Percentiles rank a stretch among this genome's conserved stretches.
phyloP scores from a whole-genome alignment of 2,329 filamentous ascomycete genomes.

The Venturia aucupariae region DNA sequence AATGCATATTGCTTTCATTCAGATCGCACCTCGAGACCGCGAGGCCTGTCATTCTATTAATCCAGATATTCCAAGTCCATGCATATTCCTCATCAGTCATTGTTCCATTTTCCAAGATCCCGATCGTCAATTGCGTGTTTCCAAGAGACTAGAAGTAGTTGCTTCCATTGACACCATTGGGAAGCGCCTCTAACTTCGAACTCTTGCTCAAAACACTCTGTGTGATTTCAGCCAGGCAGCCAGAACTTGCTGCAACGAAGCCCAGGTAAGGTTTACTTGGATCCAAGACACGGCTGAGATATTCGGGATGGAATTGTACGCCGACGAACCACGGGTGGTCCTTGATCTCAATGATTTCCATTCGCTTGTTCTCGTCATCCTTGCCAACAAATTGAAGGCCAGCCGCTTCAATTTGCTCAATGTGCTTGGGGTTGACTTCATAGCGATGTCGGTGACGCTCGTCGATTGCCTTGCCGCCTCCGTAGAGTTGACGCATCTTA shows the following conservation, averaged over 20 bases:
- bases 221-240: constrained; percentile 48
- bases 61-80: background rate
- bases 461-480: constrained; percentile 36
- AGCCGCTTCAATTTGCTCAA: constrained; percentile 56
- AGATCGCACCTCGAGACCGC: background rate
- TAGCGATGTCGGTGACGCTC: constrained; percentile 86
- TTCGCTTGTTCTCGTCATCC: constrained; percentile 66
- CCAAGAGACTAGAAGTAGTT: background rate
- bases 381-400: constrained; percentile 72
- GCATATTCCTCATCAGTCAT: background rate
- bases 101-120: background rate
- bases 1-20: background rate
- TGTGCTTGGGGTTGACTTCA: constrained; percentile 76
- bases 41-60: background rate
- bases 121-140: constrained; percentile 17
- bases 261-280: constrained; percentile 72
- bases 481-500: constrained; percentile 67
- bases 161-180: constrained; percentile 12
- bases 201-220: background rate
- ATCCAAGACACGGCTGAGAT: constrained; percentile 63
- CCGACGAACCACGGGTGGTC: constrained; percentile 80
- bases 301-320: constrained; percentile 86
- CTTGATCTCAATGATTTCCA: constrained; percentile 75
- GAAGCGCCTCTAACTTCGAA: background rate
- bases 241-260: constrained; percentile 70